Evolutionary conservation across 2,329 filamentous ascomycete genomes (phyloP).

Genomic region (Podosphaera aphanis): DNA sequence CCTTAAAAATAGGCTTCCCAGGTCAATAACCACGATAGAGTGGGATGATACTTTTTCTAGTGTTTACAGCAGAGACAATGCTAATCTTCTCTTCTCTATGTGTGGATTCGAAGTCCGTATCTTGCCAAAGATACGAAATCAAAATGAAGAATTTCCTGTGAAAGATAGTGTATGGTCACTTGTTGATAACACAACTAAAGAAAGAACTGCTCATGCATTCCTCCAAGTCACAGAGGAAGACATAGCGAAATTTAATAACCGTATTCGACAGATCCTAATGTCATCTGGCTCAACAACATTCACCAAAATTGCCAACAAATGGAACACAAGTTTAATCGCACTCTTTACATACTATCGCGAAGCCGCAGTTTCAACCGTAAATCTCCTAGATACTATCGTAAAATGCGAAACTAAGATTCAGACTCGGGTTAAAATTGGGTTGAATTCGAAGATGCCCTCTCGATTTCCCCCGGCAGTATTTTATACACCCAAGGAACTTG

Average conservation of each 20-base stretch:
- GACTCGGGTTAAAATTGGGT: conserved; percentile 90
- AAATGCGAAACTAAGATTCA: conserved; percentile 99
- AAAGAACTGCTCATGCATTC: conserved; percentile 92
- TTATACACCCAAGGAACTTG: conserved; percentile 93
- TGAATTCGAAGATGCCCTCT: conserved; percentile 98
- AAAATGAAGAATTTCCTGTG: conserved; percentile 87
- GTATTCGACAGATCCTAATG: conserved; percentile 96
- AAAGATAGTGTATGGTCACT: conserved; percentile 98
- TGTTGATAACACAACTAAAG: conserved; percentile 88
- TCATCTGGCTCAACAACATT: conserved; percentile 98
- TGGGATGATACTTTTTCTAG: conserved; percentile 98
- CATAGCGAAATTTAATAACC: conserved; percentile 96
- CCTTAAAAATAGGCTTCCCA: conserved; percentile 81
- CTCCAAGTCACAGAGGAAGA: conserved; percentile 94
- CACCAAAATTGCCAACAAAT: conserved; percentile 99
- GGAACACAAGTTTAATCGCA: conserved; percentile 93
- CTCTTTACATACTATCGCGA: conserved; percentile 98
- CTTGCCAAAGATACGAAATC: conserved; percentile 79
- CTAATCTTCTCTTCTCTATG: conserved; percentile 94
- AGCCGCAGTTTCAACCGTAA: conserved; percentile 84
- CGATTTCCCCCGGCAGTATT: conserved; percentile 96
- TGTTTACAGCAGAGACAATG: conserved; percentile 94
- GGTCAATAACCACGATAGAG: conserved; percentile 89
- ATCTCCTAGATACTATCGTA: conserved; percentile 86
- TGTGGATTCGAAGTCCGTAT: conserved; percentile 93